A percentile compares a stretch with the other conserved stretches of the same genome.
These are phyloP conservation scores for Penicillium sp. DNA, from an alignment of 2,329 filamentous ascomycete species.

Conservation along the genomic window DNA sequence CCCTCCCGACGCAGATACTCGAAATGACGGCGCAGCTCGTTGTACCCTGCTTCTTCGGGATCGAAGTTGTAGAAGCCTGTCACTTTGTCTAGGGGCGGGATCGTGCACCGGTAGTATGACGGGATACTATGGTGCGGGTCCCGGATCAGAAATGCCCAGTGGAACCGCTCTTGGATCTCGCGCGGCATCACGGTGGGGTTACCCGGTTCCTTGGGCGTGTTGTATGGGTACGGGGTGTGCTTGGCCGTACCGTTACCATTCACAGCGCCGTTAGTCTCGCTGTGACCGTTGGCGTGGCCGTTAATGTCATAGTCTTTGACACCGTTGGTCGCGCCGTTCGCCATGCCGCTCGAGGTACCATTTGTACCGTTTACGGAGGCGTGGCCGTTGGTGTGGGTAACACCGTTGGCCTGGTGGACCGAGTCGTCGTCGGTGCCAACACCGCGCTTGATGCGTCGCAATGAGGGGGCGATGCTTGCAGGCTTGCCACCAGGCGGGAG, in stretches of 20 bases:
- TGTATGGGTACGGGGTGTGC: conserved; percentile 55
- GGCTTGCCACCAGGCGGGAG: conserved; percentile 70
- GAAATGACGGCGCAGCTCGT: conserved; percentile 81
- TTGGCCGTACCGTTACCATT: conserved; percentile 4
- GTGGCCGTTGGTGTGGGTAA: conserved; percentile 25
- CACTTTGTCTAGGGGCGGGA: conserved; percentile 76
- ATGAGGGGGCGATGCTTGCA: conserved; percentile 74
- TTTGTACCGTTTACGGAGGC: conserved; percentile 21
- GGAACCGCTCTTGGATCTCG: conserved; percentile 73
- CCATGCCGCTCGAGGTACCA: conserved; percentile 14
- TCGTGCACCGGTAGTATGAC: conserved; percentile 90
- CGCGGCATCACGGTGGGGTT: conserved; percentile 86
- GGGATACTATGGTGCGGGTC: conserved; percentile 90
- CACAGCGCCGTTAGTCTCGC: neutral
- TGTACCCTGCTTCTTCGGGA: conserved; percentile 84
- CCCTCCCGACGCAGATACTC: conserved; percentile 73
- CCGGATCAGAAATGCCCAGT: conserved; percentile 95
- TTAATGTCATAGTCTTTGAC: too few relatives aligned
- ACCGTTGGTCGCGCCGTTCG: neutral
- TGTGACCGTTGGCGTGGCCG: conserved; percentile 8
- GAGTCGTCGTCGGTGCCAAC: conserved; percentile 51
- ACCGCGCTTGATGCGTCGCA: conserved; percentile 59
- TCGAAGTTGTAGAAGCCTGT: conserved; percentile 88
- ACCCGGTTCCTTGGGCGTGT: conserved; percentile 59
- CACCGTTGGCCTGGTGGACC: conserved; percentile 24